A percentile compares a stretch with the other conserved stretches of the same genome.
phyloP scores from a whole-genome alignment of 371 early-diverging fungal genomes.

The Saksenaea oblongispora region DNA sequence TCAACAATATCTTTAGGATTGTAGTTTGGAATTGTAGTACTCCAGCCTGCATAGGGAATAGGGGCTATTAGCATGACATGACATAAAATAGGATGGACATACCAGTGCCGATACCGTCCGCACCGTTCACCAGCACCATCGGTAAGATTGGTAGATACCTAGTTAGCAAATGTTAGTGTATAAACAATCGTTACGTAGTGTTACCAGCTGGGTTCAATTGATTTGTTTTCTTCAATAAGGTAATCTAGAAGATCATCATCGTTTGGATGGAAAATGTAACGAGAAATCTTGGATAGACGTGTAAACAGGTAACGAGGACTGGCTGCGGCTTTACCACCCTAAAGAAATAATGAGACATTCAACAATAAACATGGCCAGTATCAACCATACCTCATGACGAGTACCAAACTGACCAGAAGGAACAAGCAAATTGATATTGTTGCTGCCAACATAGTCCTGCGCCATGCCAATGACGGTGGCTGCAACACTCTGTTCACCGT shows the following conservation, averaged over 20 bases:
- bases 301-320: slow-evolving; percentile 98
- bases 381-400: slow-evolving; percentile 66
- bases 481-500: slow-evolving; percentile 93
- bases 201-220: slow-evolving; percentile 96
- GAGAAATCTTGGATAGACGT: slow-evolving; percentile 75
- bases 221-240: slow-evolving; percentile 93
- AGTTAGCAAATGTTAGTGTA: not conserved
- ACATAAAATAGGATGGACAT: slow-evolving; percentile 22
- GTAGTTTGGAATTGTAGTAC: slow-evolving; percentile 81
- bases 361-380: not conserved
- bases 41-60: slow-evolving; percentile 57
- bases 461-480: slow-evolving; percentile 98
- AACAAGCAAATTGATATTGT: slow-evolving; percentile 93
- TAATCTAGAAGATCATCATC: slow-evolving; percentile 93
- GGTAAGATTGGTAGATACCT: slow-evolving; percentile 97
- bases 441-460: slow-evolving; percentile 98
- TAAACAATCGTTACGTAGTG: not conserved
- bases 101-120: slow-evolving; percentile 99
- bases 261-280: slow-evolving; percentile 81
- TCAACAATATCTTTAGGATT: slow-evolving; percentile 94
- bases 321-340: slow-evolving; percentile 99
- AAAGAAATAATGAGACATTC: not conserved
- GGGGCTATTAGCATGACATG: not conserved
- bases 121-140: slow-evolving; percentile 97
- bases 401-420: slow-evolving; percentile 99